Evolutionary conservation across 2,329 filamentous ascomycete genomes (phyloP), one percentile per base, ranked within the genome.

Genomic region (Fusarium sp.): DNA sequence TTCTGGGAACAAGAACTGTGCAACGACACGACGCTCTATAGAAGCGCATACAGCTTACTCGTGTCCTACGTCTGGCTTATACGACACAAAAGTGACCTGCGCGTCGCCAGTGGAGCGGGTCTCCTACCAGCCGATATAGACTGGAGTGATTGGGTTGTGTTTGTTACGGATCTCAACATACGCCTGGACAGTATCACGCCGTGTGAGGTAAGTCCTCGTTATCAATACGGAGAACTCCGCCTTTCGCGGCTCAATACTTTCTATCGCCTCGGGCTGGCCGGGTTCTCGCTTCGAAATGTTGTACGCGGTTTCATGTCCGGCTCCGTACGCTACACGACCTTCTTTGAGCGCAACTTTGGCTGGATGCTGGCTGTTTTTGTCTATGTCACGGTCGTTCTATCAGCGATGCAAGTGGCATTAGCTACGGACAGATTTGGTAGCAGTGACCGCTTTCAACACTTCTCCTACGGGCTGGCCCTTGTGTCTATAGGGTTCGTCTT

Each of bases 161-260:
- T 70, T 15, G 23, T 65, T 0, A 15, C 16, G 6, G 31, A 41
- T 23, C 4, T 65, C 30, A 55, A 47, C 13, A 15, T 10, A 10
- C 39, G n/a, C n/a, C 8, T 41, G 9, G 39, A 66, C 4, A 12
- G 8, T 6, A 9, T 9, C 0, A 44, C 15, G 7, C 11, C 13
- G 10, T 7, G 36, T 11, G 15, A 56, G 3, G 36, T 39, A 4
- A 43, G 18, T 10, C 8, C n/a, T 7, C 60, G 66, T 11, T 70
- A 67, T 16, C 3, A 27, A 16, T 70, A 67, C 27, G 60, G 66
- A 7, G 66, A 70, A 23, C 40, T 70, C 9, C 64, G 65, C 1
- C 37, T 70, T 5, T 60, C 65, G 6, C 59, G 68, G 18, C 61
- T 70, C 8, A 51, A 66, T 15, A 63, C 50, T 9, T 27, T 68